Base-by-base conservation (phyloP, 2,329 filamentous ascomycete genomes). In the Mollisiaceae sp. region DNA sequence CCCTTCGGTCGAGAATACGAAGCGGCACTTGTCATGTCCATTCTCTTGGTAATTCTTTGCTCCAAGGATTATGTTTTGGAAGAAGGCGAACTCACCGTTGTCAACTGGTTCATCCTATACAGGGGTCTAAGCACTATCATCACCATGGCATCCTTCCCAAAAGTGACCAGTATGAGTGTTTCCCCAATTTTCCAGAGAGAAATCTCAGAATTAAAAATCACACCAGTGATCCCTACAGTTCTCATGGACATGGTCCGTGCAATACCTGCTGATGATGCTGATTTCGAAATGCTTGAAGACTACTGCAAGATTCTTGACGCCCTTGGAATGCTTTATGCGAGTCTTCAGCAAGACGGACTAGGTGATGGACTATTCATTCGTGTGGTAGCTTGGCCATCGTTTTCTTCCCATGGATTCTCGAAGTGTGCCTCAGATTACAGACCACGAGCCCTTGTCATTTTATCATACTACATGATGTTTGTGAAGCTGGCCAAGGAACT, bases 31-130 rank as follows among this genome's bases (percentile, higher is more conserved):
- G 61, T 73, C 6, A 73, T 70, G 66, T 65, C 73, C n/a, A 60
- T 74, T 22, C 60, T 75, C 11, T 56, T 75, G 4, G 63, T 74
- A 20, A 59, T 70, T 6, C 66, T 75, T 4, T 72, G 70, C 38
- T 71, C 70, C 1, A 67, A 69, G 27, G 68, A 69, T 35, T 54
- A 66, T 35, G 38, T 35, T 8, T 38, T 59, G 11, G 59, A 54
- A 1, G 66, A 67, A 0, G 70, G 68, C 39, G 71, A 74, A 12
- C 62, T 75, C 8, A 66, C 68, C 2, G 62, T 72, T 39, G 45
- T 73, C 14, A 67, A 71, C 43, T 74, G 73, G 72, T 47, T 75
- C 8, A 59, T 66, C 11, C 62, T 75, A 8, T 75, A 72, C 59
- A 63, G 63, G 6, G 73, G 74, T 8, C 36, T 75, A 6, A 32